A percentile compares a stretch with the other conserved stretches of the same genome.
These are phyloP conservation scores for Coemansia sp. DNA, from an alignment of 192 early-diverging fungal species.

Conservation along the genomic window DNA sequence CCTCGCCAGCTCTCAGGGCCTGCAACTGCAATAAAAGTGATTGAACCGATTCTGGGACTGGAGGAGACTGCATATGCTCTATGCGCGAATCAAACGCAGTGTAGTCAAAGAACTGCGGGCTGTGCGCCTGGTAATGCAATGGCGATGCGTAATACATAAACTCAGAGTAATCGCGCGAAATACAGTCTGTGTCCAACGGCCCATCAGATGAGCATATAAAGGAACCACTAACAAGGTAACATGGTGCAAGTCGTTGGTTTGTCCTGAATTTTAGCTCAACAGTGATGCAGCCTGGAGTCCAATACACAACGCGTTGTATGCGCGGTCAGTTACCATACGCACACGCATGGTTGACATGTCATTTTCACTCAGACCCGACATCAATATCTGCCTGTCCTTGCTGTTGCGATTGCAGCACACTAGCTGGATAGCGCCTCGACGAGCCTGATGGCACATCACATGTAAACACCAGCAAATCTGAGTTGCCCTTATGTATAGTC, in stretches of 20 bases:
- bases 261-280: constrained; percentile 17
- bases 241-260: constrained; percentile 3
- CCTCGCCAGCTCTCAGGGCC: neutral
- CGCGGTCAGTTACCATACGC: constrained; percentile 40
- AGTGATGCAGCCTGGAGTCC: constrained; percentile 19
- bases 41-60: neutral
- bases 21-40: neutral
- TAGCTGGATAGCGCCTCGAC: constrained; percentile 8
- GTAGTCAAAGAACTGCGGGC: neutral
- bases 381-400: constrained; percentile 9
- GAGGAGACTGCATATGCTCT: neutral
- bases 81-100: neutral
- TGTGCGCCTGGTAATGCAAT: neutral
- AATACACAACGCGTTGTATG: constrained; percentile 39
- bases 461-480: constrained; percentile 23
- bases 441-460: constrained; percentile 14
- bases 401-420: constrained; percentile 1
- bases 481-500: constrained; percentile 39
- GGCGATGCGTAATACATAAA: neutral
- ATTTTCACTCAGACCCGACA: constrained; percentile 41
- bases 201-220: constrained; percentile 31
- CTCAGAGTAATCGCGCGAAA: constrained; percentile 23
- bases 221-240: constrained; percentile 30
- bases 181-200: constrained; percentile 10
- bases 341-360: constrained; percentile 40